phyloP scores from a whole-genome alignment of 2,329 filamentous ascomycete genomes.

The Parastagonospora nodorum region DNA sequence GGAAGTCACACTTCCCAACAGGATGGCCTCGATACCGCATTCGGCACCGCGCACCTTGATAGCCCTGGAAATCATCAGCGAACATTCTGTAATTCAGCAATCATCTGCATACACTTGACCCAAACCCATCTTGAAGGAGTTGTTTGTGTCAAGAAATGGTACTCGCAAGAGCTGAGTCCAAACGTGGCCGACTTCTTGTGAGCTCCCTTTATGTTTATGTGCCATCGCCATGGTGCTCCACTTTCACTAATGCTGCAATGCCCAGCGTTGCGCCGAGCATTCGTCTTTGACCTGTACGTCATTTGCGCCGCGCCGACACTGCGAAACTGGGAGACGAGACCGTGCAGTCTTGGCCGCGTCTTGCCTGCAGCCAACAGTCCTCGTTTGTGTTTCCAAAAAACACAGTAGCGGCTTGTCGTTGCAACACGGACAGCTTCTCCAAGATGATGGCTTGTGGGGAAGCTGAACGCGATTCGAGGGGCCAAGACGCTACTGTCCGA shows the following conservation, averaged over 20 bases:
- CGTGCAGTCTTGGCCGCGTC: slow-evolving; percentile 18
- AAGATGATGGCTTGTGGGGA: slow-evolving; percentile 26
- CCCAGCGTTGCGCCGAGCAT: slow-evolving; percentile 29
- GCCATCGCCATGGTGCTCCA: slow-evolving; percentile 13
- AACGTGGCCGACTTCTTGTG: neutral
- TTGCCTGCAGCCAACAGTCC: slow-evolving; percentile 17
- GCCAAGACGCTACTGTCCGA: slow-evolving; percentile 20
- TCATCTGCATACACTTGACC: slow-evolving; percentile 21
- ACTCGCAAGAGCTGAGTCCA: neutral
- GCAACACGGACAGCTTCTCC: slow-evolving; percentile 21
- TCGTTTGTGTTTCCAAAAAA: neutral
- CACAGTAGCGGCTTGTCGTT: slow-evolving; percentile 23
- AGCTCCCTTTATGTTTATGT: neutral
- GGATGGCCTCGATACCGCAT: slow-evolving; percentile 45
- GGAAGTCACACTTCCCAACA: slow-evolving; percentile 63
- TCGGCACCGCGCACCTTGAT: slow-evolving; percentile 38
- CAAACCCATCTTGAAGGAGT: slow-evolving; percentile 27
- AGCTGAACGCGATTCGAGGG: slow-evolving; percentile 14
- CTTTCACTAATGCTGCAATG: slow-evolving; percentile 25
- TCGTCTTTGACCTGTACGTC: slow-evolving; percentile 22
- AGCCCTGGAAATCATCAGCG: slow-evolving; percentile 22
- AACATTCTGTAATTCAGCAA: neutral
- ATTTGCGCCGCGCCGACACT: slow-evolving; percentile 27
- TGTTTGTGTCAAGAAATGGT: neutral
- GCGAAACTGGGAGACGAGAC: slow-evolving; percentile 7